Evolutionary conservation across 352 stramenopile species (phyloP), one percentile per base, ranked within the genome.

Genomic region (Phytophthora europaea): DNA sequence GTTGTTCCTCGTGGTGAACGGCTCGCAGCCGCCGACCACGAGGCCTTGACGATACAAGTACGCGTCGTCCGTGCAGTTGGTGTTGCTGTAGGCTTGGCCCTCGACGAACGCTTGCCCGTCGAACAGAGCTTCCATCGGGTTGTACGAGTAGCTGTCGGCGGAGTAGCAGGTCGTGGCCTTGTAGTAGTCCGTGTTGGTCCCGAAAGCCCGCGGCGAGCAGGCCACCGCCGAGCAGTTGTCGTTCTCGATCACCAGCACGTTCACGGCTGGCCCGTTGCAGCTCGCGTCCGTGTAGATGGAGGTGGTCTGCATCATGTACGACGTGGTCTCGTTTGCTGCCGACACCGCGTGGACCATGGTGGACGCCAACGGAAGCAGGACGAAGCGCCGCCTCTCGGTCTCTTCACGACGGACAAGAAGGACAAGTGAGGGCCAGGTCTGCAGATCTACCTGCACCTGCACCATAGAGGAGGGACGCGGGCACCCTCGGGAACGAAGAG

Each of bases 301-400:
- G 0, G 67, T 73, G 51, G 67, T 73, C 34, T 73, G 40, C 67
- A 73, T 73, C 67, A 70, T 73, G 60, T 73, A 73, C 9, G 67
- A 69, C 1, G 61, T 48, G 34, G 61, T 65, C n/a, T 20, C 4
- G 26, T 31, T 28, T 1, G 20, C 43, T 2, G 31, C 18, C 16
- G 50, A 26, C 7, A 47, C 43, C 43, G n/a, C 9, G 15, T 50
- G 43, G 16, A 13, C 16, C 43, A 50, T 50, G 6, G 13, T 15
- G 36, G 40, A 9, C 38, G 28, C 34, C 23, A 26, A 31, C 52
- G 40, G 16, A 33, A 69, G 18, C 38, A 62, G 9, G 50, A 34
- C 28, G 33, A 66, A 4, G 31, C n/a, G 61, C 61, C 40, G 33
- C 61, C 61, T 15, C 48, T 23, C 48, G n/a, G 15, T 16, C 23